A percentile compares a stretch with the other conserved stretches of the same genome.
phyloP scores from a whole-genome alignment of 768 basidiomycete species.

The Fistulinella prunicolor region DNA sequence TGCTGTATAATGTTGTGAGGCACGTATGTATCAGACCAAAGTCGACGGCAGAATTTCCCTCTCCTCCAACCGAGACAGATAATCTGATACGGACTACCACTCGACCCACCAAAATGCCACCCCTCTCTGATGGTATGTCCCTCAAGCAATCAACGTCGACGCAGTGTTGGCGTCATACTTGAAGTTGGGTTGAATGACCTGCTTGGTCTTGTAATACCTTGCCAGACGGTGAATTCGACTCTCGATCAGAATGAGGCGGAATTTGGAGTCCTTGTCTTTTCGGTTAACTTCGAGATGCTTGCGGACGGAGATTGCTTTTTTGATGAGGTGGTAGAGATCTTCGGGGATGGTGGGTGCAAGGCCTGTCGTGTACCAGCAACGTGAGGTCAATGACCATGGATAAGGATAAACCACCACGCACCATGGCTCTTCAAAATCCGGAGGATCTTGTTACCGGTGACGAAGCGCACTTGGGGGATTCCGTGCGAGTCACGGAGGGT shows the following conservation, averaged over 20 bases:
- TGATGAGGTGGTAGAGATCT: slow-evolving; percentile 99
- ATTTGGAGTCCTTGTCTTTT: slow-evolving; percentile 98
- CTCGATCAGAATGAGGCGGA: slow-evolving; percentile 98
- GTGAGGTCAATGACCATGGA: slow-evolving; percentile 1
- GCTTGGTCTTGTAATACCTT: slow-evolving; percentile 98
- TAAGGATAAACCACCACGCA: slow-evolving; percentile 38
- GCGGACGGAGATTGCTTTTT: slow-evolving; percentile 99
- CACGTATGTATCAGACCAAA: too few relatives aligned
- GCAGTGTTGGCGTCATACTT: slow-evolving; percentile 98
- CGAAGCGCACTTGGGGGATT: slow-evolving; percentile 95
- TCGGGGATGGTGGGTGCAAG: slow-evolving; percentile 97
- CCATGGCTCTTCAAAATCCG: slow-evolving; percentile 95
- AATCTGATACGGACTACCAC: not conserved
- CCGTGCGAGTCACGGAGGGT: slow-evolving; percentile 97
- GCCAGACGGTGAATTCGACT: slow-evolving; percentile 97
- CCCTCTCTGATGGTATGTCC: too few relatives aligned
- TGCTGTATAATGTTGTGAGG: slow-evolving; percentile 7
- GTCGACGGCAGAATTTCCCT: not conserved
- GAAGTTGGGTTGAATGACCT: slow-evolving; percentile 97
- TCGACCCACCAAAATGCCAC: not conserved
- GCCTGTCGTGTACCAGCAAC: slow-evolving; percentile 48
- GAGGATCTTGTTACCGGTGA: slow-evolving; percentile 99
- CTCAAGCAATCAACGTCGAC: slow-evolving; percentile 82
- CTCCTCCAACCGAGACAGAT: not conserved
- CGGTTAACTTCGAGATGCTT: slow-evolving; percentile 98